These are phyloP conservation scores for Nepenthes mirabilis DNA, from an alignment of 148 eudicot genomes.

Conservation along the genomic window DNA sequence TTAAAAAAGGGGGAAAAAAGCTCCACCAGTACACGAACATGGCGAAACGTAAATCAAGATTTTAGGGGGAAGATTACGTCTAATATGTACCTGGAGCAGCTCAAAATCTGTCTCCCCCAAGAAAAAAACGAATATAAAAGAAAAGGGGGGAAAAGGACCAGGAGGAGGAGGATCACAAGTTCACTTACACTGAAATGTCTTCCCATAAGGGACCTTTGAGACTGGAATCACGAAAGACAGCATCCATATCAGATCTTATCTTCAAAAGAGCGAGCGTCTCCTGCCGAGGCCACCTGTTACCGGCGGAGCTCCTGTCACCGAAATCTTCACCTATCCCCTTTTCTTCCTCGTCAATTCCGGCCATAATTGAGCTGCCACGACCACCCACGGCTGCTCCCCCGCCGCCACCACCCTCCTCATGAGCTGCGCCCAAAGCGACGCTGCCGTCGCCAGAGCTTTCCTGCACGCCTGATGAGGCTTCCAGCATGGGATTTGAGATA, in stretches of 20 bases:
- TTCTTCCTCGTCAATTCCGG: constrained; percentile 5
- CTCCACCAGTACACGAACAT: neutral
- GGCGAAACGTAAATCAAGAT: neutral
- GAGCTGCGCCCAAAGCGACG: constrained; percentile 5
- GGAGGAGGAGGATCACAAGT: neutral
- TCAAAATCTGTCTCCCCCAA: neutral
- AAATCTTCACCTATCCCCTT: constrained; percentile 9
- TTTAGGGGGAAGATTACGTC: neutral
- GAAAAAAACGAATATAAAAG: neutral
- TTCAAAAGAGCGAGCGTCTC: constrained; percentile 13
- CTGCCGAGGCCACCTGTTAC: constrained; percentile 14
- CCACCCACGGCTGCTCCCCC: neutral
- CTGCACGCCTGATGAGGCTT: constrained; percentile 19
- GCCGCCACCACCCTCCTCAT: too few species aligned
- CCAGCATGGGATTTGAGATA: constrained; percentile 23
- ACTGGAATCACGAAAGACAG: constrained; percentile 11
- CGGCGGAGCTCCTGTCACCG: constrained; percentile 1
- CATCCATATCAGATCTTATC: constrained; percentile 15
- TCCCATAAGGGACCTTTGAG: constrained; percentile 15
- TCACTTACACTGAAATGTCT: constrained; percentile 8
- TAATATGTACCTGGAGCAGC: too few species aligned
- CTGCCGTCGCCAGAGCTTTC: constrained; percentile 24
- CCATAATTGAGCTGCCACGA: constrained; percentile 9
- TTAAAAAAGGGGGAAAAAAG: too few species aligned
- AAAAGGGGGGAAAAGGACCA: constrained; percentile 22